Percentiles rank a stretch among this genome's conserved stretches.
phyloP scores from a whole-genome alignment of 2,329 filamentous ascomycete species.

The Ceratocystiopsis brevicomis region DNA sequence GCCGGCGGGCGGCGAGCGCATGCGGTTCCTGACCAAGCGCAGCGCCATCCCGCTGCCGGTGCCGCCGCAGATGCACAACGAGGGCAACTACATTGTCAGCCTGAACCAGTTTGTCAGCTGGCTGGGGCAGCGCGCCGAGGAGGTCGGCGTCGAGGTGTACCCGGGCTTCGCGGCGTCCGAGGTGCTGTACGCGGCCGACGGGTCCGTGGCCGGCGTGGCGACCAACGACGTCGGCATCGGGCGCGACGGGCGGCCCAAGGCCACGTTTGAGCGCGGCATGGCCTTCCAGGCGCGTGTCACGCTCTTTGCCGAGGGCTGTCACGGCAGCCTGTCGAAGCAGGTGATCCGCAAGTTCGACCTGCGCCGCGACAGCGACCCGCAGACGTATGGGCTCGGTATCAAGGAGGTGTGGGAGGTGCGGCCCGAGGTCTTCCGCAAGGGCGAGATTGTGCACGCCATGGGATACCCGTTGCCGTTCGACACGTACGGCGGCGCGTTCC shows the following conservation, averaged over 20 bases:
- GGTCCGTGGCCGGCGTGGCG: constrained; percentile 80
- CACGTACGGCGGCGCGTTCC: constrained; percentile 94
- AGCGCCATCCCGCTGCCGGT: constrained; percentile 62
- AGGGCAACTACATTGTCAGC: constrained; percentile 94
- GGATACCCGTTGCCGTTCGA: constrained; percentile 77
- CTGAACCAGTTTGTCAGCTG: constrained; percentile 90
- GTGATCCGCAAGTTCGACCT: constrained; percentile 88
- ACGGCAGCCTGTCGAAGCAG: constrained; percentile 88
- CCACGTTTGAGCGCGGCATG: constrained; percentile 90
- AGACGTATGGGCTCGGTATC: constrained; percentile 85
- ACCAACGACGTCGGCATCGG: constrained; percentile 86
- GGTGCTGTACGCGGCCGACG: constrained; percentile 70
- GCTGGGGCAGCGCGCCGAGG: constrained; percentile 91
- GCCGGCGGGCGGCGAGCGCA: constrained; percentile 63
- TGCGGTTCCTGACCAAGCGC: constrained; percentile 83
- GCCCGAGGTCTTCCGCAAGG: constrained; percentile 78
- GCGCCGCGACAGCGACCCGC: constrained; percentile 70
- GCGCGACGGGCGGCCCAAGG: constrained; percentile 67
- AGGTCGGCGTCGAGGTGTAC: constrained; percentile 88
- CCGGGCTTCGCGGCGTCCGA: constrained; percentile 91
- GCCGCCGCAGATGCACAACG: constrained; percentile 94
- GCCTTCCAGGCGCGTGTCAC: constrained; percentile 90
- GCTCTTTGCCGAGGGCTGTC: constrained; percentile 84
- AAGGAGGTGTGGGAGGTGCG: constrained; percentile 97
- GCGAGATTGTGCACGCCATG: constrained; percentile 73